Evolutionary conservation across 805 yeast species (phyloP).

Genomic region (Suhomyces vadensis): DNA sequence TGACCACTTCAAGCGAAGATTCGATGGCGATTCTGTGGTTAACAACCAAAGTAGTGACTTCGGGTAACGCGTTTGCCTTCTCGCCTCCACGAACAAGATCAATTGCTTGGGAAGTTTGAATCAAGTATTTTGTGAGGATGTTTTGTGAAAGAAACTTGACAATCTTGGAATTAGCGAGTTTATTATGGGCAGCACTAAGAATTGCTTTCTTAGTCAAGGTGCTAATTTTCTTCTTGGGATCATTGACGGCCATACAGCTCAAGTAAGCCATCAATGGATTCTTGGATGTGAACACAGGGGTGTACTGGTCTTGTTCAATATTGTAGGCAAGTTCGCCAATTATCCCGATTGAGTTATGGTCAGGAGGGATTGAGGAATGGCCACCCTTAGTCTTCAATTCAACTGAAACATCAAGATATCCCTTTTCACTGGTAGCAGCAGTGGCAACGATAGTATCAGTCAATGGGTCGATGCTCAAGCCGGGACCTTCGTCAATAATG

Average conservation of each 20-base stretch:
- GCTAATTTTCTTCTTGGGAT: conserved; percentile 25
- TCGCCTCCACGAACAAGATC: conserved; percentile 40
- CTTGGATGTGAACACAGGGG: conserved; percentile 43
- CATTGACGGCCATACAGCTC: conserved; percentile 64
- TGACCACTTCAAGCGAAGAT: conserved; percentile 22
- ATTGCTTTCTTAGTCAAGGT: conserved; percentile 28
- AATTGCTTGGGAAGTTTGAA: conserved; percentile 36
- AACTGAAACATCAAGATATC: conserved; percentile 48
- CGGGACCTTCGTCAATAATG: conserved; percentile 69
- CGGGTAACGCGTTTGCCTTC: conserved; percentile 43
- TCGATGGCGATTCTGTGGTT: conserved; percentile 41
- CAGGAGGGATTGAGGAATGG: conserved; percentile 79
- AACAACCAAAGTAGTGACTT: conserved; percentile 27
- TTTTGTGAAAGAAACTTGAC: conserved; percentile 19
- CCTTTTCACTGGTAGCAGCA: conserved; percentile 48
- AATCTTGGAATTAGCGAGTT: conserved; percentile 31
- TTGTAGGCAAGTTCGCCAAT: conserved; percentile 55
- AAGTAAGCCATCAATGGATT: conserved; percentile 63
- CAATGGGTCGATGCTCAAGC: conserved; percentile 27
- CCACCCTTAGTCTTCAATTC: conserved; percentile 68
- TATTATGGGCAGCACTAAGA: conserved; percentile 38
- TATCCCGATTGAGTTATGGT: conserved; percentile 78
- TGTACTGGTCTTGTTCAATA: conserved; percentile 60
- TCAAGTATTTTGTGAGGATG: conserved; percentile 26
- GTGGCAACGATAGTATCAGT: conserved; percentile 59